A percentile compares a stretch with the other conserved stretches of the same genome.
Conservation (phyloP, 331 rosid genomes). For the Telfairia occidentalis region DNA sequence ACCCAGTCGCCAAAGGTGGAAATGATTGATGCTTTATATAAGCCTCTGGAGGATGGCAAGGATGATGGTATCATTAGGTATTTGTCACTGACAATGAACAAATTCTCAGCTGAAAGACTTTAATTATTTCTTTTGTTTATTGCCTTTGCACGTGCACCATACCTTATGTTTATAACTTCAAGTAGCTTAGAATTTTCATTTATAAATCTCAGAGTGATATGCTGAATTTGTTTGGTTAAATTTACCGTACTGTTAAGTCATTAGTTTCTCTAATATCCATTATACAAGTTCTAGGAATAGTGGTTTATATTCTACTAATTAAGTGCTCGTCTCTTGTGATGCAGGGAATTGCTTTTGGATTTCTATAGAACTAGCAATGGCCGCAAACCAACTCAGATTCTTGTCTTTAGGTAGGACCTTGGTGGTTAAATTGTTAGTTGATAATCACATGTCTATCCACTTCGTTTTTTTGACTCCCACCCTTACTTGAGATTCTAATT, state of each 20-base stretch:
- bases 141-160: neutral
- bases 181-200: neutral
- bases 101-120: neutral
- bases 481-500: slow-evolving; percentile 12
- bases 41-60: slow-evolving; percentile 54
- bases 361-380: slow-evolving; percentile 51
- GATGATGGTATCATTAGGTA: slow-evolving; percentile 96
- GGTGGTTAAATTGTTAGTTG: neutral
- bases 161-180: neutral
- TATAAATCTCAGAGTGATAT: neutral
- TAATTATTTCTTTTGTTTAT: too few relatives aligned
- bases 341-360: slow-evolving; percentile 88
- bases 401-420: slow-evolving; percentile 64
- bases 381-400: slow-evolving; percentile 66
- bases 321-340: slow-evolving; percentile 3
- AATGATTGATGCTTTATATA: slow-evolving; percentile 73
- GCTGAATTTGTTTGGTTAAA: neutral
- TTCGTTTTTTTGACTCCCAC: neutral
- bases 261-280: neutral
- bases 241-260: neutral
- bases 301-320: neutral
- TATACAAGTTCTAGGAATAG: neutral
- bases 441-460: neutral
- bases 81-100: neutral
- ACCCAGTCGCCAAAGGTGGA: slow-evolving; percentile 71